Conservation (phyloP, 768 basidiomycete genomes). For the Lactarius sp. region DNA sequence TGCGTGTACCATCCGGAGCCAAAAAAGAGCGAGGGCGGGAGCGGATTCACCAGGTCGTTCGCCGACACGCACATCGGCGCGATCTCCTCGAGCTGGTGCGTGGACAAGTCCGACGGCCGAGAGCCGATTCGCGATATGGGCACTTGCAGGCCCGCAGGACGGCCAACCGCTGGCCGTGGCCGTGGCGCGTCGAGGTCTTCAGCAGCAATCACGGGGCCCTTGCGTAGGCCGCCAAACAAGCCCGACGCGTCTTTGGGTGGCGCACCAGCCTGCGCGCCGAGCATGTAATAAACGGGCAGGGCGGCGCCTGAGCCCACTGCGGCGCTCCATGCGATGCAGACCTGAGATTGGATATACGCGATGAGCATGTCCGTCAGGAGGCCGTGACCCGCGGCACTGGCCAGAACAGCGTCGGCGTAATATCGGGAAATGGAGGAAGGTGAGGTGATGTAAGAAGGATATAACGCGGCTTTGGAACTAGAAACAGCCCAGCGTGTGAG, state of each 20-base stretch:
- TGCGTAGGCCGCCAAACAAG: slow-evolving; percentile 79
- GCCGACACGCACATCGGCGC: slow-evolving; percentile 90
- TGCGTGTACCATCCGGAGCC: slow-evolving; percentile 86
- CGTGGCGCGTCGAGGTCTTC: slow-evolving; percentile 23
- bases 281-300: slow-evolving; percentile 23
- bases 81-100: slow-evolving; percentile 72
- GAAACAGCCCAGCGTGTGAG: not conserved
- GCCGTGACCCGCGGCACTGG: slow-evolving; percentile 75
- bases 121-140: slow-evolving; percentile 71
- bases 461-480: slow-evolving; percentile 77
- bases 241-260: slow-evolving; percentile 49
- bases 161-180: slow-evolving; percentile 19
- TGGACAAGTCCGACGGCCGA: slow-evolving; percentile 41
- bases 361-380: slow-evolving; percentile 88
- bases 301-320: slow-evolving; percentile 32
- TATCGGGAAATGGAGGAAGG: slow-evolving; percentile 63
- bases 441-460: slow-evolving; percentile 73
- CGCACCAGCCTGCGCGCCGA: slow-evolving; percentile 30
- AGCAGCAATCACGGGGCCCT: slow-evolving; percentile 39
- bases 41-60: slow-evolving; percentile 96
- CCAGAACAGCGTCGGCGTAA: slow-evolving; percentile 79
- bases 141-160: slow-evolving; percentile 41
- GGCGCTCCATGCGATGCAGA: slow-evolving; percentile 80
- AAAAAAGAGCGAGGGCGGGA: slow-evolving; percentile 90
- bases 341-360: slow-evolving; percentile 85